Conservation (phyloP, 129 eudicot species). For the Saposhnikovia divaricata region DNA sequence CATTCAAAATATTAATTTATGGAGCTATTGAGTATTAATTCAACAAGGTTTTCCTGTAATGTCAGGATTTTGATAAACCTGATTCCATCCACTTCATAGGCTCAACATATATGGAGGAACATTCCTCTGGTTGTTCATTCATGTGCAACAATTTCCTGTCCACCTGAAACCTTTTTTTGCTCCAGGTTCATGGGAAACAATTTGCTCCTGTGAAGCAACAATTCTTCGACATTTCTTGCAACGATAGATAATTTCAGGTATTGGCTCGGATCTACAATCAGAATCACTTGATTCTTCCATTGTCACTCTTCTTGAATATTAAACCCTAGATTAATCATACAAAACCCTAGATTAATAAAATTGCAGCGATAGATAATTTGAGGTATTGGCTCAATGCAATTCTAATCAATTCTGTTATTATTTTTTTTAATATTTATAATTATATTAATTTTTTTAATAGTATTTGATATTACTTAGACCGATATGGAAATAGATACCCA, state of each 20-base stretch:
- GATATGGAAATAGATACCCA: too few species aligned
- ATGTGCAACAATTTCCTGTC: slow-evolving; percentile 37
- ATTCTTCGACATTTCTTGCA: slow-evolving; percentile 86
- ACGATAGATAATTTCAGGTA: slow-evolving; percentile 49
- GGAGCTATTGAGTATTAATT: too few species aligned
- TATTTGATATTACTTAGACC: too few species aligned
- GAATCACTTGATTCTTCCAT: slow-evolving; percentile 31
- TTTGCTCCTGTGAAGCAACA: slow-evolving; percentile 65
- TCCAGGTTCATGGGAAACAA: slow-evolving; percentile 59
- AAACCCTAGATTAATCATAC: background rate
- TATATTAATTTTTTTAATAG: too few species aligned
- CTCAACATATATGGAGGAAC: slow-evolving; percentile 84
- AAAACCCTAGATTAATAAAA: too few species aligned
- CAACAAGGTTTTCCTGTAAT: too few species aligned
- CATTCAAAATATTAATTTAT: too few species aligned
- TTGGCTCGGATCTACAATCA: slow-evolving; percentile 24
- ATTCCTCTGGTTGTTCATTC: slow-evolving; percentile 32
- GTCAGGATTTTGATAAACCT: slow-evolving; percentile 24
- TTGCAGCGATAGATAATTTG: too few species aligned
- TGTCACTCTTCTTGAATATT: background rate
- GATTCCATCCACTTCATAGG: slow-evolving; percentile 98
- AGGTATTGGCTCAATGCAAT: too few species aligned
- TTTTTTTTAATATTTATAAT: too few species aligned
- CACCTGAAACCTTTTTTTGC: slow-evolving; percentile 61
- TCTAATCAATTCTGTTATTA: too few species aligned